Conservation (phyloP, 768 basidiomycete species). For the Phylloporus sp. region DNA sequence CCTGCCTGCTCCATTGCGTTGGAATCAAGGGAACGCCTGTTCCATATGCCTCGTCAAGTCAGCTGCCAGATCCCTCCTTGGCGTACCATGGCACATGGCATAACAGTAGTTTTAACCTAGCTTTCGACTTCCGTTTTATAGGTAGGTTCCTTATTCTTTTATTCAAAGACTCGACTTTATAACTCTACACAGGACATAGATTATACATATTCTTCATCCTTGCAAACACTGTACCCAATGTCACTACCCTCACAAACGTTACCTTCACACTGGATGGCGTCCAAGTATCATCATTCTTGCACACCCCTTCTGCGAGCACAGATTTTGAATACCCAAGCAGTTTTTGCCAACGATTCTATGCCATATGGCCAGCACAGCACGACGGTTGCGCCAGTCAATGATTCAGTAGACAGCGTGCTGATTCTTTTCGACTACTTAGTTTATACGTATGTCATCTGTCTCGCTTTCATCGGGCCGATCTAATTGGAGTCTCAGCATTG, state of each 20-base stretch:
- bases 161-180: too few species aligned
- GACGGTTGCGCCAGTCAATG: constrained; percentile 3
- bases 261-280: constrained; percentile 9
- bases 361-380: constrained; percentile 6
- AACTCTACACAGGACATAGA: constrained; percentile 12
- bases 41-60: neutral
- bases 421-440: constrained; percentile 19
- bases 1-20: constrained; percentile 1
- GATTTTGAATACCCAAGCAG: constrained; percentile 11
- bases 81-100: constrained; percentile 20
- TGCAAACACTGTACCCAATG: neutral
- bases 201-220: constrained; percentile 14
- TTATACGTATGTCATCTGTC: constrained; percentile 12
- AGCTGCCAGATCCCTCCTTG: constrained; percentile 3
- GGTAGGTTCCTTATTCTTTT: too few species aligned
- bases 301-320: neutral
- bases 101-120: constrained; percentile 1
- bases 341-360: constrained; percentile 8
- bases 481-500: too few species aligned
- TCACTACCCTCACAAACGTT: neutral
- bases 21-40: constrained; percentile 9
- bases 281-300: neutral
- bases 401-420: neutral
- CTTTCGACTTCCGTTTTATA: constrained; percentile 9
- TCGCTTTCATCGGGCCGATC: too few species aligned